These are phyloP conservation scores for Simplicillium aogashimaense DNA, from an alignment of 2,329 filamentous ascomycete genomes.

Conservation along the genomic window DNA sequence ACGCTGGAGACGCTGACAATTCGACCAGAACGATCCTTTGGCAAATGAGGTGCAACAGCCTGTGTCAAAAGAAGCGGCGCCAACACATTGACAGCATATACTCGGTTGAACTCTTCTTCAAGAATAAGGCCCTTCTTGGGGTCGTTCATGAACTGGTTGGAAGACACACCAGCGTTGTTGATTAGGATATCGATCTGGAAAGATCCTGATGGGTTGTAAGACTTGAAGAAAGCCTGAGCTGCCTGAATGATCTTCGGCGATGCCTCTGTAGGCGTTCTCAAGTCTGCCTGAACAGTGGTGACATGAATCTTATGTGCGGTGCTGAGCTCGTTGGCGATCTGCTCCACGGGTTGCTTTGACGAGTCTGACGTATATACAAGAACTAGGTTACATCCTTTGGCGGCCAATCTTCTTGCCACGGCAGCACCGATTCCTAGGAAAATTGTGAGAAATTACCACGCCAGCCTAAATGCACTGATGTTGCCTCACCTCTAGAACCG, in stretches of 20 bases:
- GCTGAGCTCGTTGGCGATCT: constrained; percentile 36
- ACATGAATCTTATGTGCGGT: constrained; percentile 27
- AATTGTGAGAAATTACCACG: background rate
- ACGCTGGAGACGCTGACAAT: constrained; percentile 39
- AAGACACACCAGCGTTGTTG: constrained; percentile 64
- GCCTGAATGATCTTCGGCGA: constrained; percentile 17
- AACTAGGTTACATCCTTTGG: constrained; percentile 49
- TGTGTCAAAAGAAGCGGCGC: constrained; percentile 68
- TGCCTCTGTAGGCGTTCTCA: constrained; percentile 15
- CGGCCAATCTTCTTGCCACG: constrained; percentile 45
- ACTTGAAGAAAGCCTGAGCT: constrained; percentile 15
- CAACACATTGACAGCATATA: constrained; percentile 68
- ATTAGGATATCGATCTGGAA: constrained; percentile 67
- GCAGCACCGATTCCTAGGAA: constrained; percentile 48
- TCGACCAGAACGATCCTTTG: constrained; percentile 52
- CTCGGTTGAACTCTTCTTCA: constrained; percentile 49
- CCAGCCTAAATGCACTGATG: too few species aligned
- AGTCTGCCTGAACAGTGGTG: constrained; percentile 18
- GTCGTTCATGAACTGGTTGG: constrained; percentile 50
- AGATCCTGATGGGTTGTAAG: constrained; percentile 9
- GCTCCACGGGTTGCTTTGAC: constrained; percentile 34
- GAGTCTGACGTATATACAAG: constrained; percentile 50
- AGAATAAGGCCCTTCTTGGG: constrained; percentile 28
- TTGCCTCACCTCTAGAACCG: constrained; percentile 57
- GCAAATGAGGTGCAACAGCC: constrained; percentile 57